A percentile compares a stretch with the other conserved stretches of the same genome.
Evolutionary conservation across 2,329 filamentous ascomycete genomes (phyloP).

Genomic region (Penicillium sp.): DNA sequence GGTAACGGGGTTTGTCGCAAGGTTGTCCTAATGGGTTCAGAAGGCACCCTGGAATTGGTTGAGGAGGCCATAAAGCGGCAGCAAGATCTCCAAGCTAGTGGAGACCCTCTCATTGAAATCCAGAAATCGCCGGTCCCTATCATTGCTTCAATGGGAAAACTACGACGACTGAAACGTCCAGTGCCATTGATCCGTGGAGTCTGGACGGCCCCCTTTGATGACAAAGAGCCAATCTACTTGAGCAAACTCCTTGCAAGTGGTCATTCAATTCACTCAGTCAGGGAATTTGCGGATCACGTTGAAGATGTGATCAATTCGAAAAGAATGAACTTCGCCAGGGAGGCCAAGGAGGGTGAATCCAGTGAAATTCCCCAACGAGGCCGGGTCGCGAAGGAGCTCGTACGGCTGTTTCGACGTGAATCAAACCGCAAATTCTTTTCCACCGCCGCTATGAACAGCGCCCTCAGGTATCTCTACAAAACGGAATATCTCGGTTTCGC

Average conservation of each 20-base stretch:
- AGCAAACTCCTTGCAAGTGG: constrained; percentile 25
- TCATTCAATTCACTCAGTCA: constrained; percentile 38
- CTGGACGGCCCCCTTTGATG: constrained; percentile 32
- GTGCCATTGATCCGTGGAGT: constrained; percentile 41
- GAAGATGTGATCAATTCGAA: constrained; percentile 42
- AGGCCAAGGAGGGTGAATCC: constrained; percentile 7
- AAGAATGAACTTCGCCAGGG: constrained; percentile 21
- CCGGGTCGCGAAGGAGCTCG: constrained; percentile 35
- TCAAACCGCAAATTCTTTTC: constrained; percentile 42
- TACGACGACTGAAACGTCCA: constrained; percentile 30
- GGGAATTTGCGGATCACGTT: constrained; percentile 48
- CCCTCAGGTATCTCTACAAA: constrained; percentile 47
- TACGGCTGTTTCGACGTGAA: constrained; percentile 42
- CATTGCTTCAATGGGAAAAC: constrained; percentile 35
- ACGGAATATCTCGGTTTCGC: constrained; percentile 40
- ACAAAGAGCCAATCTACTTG: constrained; percentile 13
- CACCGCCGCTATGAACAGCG: constrained; percentile 49
- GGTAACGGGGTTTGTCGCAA: constrained; percentile 42
- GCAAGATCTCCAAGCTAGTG: constrained; percentile 32
- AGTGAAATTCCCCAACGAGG: constrained; percentile 19
- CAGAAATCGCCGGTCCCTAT: constrained; percentile 39
- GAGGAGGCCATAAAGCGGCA: constrained; percentile 35
- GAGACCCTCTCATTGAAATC: constrained; percentile 40
- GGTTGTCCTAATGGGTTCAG: constrained; percentile 44
- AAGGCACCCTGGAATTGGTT: constrained; percentile 41